Base-by-base conservation (phyloP, 129 eudicot genomes). In the carrot (Daucus carota) region DNA sequence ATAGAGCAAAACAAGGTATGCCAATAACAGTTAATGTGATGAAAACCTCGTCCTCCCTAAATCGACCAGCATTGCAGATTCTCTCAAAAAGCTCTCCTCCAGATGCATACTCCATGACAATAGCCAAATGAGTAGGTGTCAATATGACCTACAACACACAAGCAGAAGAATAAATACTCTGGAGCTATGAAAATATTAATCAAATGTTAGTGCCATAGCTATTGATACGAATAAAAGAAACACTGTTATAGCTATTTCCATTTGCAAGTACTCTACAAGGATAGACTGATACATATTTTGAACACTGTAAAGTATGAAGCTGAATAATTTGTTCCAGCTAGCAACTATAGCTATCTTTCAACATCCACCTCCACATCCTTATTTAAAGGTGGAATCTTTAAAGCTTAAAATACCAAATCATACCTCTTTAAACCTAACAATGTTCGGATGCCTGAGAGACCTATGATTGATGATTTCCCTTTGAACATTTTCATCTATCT, bases 401-500 rank as follows among this genome's bases (percentile, higher is more conserved):
- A 74, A 70, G 50, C 0, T 15, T 34, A 67, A 9, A 34, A 67
- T n/a, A 36, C 26, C 38, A 24, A 71, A 73, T 41, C 78, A 52
- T 15, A 88, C 92, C 92, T 88, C 89, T 83, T 80, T 85, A 80
- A 88, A 88, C 80, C 84, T 81, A 77, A 88, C 89, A 46, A 88
- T 88, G 74, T 88, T 88, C 15, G 92, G 89, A 81, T 88, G 92
- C 76, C 89, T 70, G 36, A 88, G 76, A 80, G 89, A 88, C 79
- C 89, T 83, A 69, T 88, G 92, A 83, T 88, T 88, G 47, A 88
- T 88, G 50, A 88, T 88, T 78, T 88, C 92, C 60, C 92, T 80
- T 78, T 88, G 92, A 57, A 88, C 92, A 85, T 88, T 88, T 74
- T 85, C 92, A 76, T 85, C 92, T 59, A 88, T 88, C 92, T 88